Evolutionary conservation across 2,329 filamentous ascomycete species (phyloP).

Genomic region (Teratosphaeria gauchensis): DNA sequence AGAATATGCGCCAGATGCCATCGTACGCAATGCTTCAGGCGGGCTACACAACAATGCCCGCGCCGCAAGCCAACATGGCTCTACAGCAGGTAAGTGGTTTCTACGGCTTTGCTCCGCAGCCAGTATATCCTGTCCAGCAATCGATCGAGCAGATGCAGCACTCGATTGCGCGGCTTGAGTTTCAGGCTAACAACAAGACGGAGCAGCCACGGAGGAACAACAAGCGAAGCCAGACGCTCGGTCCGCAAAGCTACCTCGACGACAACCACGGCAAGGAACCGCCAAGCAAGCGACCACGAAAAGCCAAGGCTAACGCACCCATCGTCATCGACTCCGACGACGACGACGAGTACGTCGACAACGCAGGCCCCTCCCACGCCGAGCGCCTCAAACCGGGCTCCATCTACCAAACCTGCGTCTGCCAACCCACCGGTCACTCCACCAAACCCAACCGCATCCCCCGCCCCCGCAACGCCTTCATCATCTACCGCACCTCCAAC

Average conservation of each 20-base stretch:
- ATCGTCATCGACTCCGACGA: neutral
- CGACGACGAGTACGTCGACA: neutral
- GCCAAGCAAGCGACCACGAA: neutral
- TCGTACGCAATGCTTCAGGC: neutral
- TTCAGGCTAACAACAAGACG: neutral
- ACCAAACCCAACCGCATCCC: neutral
- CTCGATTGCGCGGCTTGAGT: neutral
- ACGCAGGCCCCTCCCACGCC: neutral
- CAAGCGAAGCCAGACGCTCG: conserved; percentile 1
- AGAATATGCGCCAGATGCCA: neutral
- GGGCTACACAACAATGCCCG: neutral
- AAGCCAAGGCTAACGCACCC: neutral
- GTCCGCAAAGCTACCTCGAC: neutral
- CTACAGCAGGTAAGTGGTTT: neutral
- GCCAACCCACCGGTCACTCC: neutral
- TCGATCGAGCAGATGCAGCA: neutral
- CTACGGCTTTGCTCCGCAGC: neutral
- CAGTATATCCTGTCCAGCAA: neutral
- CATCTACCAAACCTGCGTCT: conserved; percentile 1
- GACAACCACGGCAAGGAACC: neutral
- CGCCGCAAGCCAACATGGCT: neutral
- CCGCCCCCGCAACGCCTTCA: conserved; percentile 10
- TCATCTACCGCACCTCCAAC: conserved; percentile 6
- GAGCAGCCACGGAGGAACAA: neutral
- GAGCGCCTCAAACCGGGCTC: neutral